A percentile compares a stretch with the other conserved stretches of the same genome.
Evolutionary conservation across 345 rosid genomes (phyloP).

Genomic region (Murraya paniculata): DNA sequence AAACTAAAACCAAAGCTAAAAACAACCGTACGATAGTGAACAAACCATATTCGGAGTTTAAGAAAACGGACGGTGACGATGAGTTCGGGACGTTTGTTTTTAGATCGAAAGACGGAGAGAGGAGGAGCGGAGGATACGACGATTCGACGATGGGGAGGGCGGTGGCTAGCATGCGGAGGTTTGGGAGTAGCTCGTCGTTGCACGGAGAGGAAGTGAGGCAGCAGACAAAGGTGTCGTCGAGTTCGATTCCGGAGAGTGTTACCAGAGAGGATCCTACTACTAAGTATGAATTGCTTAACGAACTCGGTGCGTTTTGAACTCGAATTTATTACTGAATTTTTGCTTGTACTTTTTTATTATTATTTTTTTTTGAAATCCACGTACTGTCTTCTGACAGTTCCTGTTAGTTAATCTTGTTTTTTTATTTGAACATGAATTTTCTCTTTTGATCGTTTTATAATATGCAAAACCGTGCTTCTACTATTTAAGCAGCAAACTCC

Average conservation of each 20-base stretch:
- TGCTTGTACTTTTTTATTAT: neutral
- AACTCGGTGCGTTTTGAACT: slow-evolving; percentile 62
- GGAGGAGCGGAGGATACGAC: slow-evolving; percentile 49
- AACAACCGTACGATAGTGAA: slow-evolving; percentile 27
- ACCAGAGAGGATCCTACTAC: slow-evolving; percentile 88
- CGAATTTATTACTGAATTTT: neutral
- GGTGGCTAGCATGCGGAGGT: slow-evolving; percentile 32
- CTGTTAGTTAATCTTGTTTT: neutral
- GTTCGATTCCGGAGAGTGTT: slow-evolving; percentile 85
- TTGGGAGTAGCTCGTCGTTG: slow-evolving; percentile 26
- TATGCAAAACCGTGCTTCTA: neutral
- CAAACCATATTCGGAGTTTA: slow-evolving; percentile 9
- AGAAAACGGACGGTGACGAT: slow-evolving; percentile 33
- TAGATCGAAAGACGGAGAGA: slow-evolving; percentile 51
- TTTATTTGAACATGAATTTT: neutral
- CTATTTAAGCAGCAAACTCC: neutral
- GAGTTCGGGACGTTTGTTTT: slow-evolving; percentile 84
- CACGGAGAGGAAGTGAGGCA: slow-evolving; percentile 42
- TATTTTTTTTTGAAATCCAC: no score
- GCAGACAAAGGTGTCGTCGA: slow-evolving; percentile 65
- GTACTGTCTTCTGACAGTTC: neutral
- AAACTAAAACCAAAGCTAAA: slow-evolving; percentile 7
- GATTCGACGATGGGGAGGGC: slow-evolving; percentile 68
- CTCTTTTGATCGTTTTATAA: neutral
- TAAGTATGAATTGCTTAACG: slow-evolving; percentile 91